Evolutionary conservation across 2,329 filamentous ascomycete species (phyloP), one percentile per base, ranked within the genome.

Genomic region (Ceratocystis ficicola): DNA sequence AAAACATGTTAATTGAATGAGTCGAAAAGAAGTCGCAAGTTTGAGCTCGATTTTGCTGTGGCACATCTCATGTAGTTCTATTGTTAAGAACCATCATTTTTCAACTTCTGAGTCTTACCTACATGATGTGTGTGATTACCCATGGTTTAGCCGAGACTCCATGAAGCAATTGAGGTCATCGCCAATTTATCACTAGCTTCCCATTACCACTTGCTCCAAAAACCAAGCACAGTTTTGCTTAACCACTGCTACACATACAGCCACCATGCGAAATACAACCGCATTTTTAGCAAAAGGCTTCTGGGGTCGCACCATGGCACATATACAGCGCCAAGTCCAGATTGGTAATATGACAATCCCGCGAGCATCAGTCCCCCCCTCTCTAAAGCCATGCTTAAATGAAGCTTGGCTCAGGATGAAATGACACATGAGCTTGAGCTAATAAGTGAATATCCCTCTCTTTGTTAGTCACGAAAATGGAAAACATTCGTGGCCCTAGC

Each of bases 401-500:
- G 25, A 10, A 30, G 32, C 41, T 32, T 32, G 36, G 12, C 36
- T 12, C 36, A 15, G 3, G 10, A 41, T 41, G 36, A 41, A 41
- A 12, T 41, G 36, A 15, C 36, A 41, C 36, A 41, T 41, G 36
- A 25, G 12, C 25, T 4, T 17, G 32, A 2, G 25, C 30, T 62
- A 46, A 28, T 36, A 3, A 30, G 57, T 17, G 57, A 44, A 64
- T 25, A 41, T 2, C 12, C 6, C 6, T 44, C 15, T 8, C 3
- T 4, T 20, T 28, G 1, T 44, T 72, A 90, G 89, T 83, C 46
- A 74, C 89, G 69, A 87, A 82, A 64, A 79, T 88, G 70, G 87
- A 92, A 75, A 86, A 82, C 62, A 79, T 90, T 71, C 85, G 83
- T 70, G 81, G 81, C 30, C 83, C 88, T 28, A 80, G 79, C 1